phyloP scores from a whole-genome alignment of 2,329 filamentous ascomycete genomes.

The Penicillium oxalicum region DNA sequence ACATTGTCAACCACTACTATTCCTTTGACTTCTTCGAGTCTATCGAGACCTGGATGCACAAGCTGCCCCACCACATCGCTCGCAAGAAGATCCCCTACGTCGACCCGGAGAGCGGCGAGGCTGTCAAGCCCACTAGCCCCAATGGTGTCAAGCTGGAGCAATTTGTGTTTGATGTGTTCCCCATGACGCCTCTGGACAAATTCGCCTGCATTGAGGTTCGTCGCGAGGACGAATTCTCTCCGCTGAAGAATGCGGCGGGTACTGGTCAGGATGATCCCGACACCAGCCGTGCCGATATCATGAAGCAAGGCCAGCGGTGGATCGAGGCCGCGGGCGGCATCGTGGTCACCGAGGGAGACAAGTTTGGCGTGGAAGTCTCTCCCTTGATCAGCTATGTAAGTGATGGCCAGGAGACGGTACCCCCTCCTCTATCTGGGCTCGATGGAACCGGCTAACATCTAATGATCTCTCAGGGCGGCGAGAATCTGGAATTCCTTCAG shows the following conservation, averaged over 20 bases:
- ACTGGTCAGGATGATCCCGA: slow-evolving; percentile 90
- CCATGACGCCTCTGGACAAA: slow-evolving; percentile 73
- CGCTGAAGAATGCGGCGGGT: slow-evolving; percentile 82
- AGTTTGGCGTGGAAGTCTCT: slow-evolving; percentile 77
- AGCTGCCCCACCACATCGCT: slow-evolving; percentile 90
- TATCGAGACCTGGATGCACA: slow-evolving; percentile 78
- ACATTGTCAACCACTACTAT: slow-evolving; percentile 99
- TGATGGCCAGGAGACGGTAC: slow-evolving; percentile 23
- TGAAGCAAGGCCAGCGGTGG: slow-evolving; percentile 86
- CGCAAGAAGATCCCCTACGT: slow-evolving; percentile 96
- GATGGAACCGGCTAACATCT: too few relatives aligned
- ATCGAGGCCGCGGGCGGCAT: slow-evolving; percentile 69
- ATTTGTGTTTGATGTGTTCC: slow-evolving; percentile 98
- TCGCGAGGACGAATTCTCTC: slow-evolving; percentile 96
- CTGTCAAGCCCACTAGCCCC: slow-evolving; percentile 84
- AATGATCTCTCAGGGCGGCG: slow-evolving; percentile 47
- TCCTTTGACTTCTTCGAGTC: slow-evolving; percentile 86
- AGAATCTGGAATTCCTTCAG: slow-evolving; percentile 58
- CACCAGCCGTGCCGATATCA: slow-evolving; percentile 84
- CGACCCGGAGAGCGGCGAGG: slow-evolving; percentile 68
- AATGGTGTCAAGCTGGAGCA: slow-evolving; percentile 99
- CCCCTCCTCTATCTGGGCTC: too few relatives aligned
- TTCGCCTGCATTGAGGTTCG: slow-evolving; percentile 95
- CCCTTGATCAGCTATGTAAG: slow-evolving; percentile 93
- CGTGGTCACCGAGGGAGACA: slow-evolving; percentile 58